Conservation (phyloP, 352 stramenopile species). For the Phytopythium helicoides region DNA sequence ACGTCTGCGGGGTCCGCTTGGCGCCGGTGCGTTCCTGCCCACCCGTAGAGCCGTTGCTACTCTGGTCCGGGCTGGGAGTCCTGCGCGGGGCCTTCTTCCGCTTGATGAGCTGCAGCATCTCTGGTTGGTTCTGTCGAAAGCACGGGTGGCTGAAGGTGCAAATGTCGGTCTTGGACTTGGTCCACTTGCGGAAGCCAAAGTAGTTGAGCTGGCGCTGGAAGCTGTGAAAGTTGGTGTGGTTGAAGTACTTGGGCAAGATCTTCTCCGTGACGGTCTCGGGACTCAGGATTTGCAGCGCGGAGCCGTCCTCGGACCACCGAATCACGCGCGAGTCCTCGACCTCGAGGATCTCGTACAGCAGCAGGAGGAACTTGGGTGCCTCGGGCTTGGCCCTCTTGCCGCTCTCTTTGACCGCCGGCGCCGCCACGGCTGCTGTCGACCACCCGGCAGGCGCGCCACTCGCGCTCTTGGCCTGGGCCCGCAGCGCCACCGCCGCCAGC, state of each 20-base stretch:
- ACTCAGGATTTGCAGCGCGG: constrained; percentile 77
- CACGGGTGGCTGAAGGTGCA: constrained; percentile 85
- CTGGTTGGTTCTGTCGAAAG: constrained; percentile 70
- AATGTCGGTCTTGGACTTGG: constrained; percentile 82
- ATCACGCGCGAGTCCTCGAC: constrained; percentile 74
- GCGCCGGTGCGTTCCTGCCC: constrained; percentile 1
- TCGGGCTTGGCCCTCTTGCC: constrained; percentile 42
- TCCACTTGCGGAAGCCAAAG: constrained; percentile 91
- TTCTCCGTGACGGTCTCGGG: constrained; percentile 59
- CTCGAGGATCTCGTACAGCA: constrained; percentile 78
- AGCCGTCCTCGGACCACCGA: constrained; percentile 67
- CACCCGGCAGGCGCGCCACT: no score
- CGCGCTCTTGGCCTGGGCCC: no score
- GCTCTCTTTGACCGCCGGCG: constrained; percentile 33
- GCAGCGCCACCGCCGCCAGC: constrained; percentile 9
- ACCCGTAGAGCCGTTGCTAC: no score
- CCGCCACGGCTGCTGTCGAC: no score
- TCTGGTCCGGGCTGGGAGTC: constrained; percentile 13
- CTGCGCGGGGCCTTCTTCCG: constrained; percentile 72
- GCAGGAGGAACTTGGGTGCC: constrained; percentile 79
- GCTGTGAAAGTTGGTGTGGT: constrained; percentile 91
- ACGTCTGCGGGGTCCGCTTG: constrained; percentile 34
- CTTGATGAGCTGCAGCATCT: constrained; percentile 77
- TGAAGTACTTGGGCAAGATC: constrained; percentile 93
- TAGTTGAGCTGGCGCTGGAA: constrained; percentile 93